Percentiles rank a stretch among this genome's conserved stretches.
These are phyloP conservation scores for Prillingera fragicola DNA, from an alignment of 1,284 basidiomycete species.

Conservation along the genomic window DNA sequence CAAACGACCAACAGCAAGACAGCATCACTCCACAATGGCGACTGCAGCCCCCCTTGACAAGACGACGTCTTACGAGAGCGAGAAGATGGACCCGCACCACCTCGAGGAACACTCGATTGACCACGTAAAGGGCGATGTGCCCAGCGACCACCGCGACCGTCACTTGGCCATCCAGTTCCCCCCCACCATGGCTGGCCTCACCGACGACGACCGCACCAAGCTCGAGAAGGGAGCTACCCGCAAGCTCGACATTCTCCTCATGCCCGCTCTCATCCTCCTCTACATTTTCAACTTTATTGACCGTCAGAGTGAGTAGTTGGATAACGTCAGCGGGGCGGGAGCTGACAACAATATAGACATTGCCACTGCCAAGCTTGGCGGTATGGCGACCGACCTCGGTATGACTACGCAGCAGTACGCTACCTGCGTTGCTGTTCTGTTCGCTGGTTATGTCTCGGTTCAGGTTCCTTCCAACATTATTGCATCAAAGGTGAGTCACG, in stretches of 20 bases:
- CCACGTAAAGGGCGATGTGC: no score
- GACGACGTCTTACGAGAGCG: no score
- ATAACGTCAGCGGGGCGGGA: no score
- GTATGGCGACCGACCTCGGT: slow-evolving; percentile 26
- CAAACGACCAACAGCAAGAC: no score
- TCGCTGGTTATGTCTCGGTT: slow-evolving; percentile 37
- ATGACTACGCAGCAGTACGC: slow-evolving; percentile 37
- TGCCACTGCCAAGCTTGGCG: slow-evolving; percentile 35
- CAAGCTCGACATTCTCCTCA: slow-evolving; percentile 36
- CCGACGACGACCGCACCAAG: slow-evolving; percentile 24
- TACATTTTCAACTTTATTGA: slow-evolving; percentile 2
- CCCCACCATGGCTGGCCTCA: slow-evolving; percentile 17
- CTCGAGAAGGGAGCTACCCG: slow-evolving; percentile 27
- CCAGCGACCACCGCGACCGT: no score
- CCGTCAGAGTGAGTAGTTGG: neutral
- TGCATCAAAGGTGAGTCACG: slow-evolving; percentile 11
- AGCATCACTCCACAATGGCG: no score
- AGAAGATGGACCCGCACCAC: no score
- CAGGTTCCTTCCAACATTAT: slow-evolving; percentile 43
- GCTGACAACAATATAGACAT: slow-evolving; percentile 17
- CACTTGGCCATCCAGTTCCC: slow-evolving; percentile 15
- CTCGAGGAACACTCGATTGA: no score
- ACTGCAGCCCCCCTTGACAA: no score
- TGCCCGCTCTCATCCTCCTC: neutral
- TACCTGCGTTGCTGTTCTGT: slow-evolving; percentile 47